Evolutionary conservation across 106 monocot genomes (phyloP), one percentile per base, ranked within the genome.

Genomic region (Platanthera guangdongensis): DNA sequence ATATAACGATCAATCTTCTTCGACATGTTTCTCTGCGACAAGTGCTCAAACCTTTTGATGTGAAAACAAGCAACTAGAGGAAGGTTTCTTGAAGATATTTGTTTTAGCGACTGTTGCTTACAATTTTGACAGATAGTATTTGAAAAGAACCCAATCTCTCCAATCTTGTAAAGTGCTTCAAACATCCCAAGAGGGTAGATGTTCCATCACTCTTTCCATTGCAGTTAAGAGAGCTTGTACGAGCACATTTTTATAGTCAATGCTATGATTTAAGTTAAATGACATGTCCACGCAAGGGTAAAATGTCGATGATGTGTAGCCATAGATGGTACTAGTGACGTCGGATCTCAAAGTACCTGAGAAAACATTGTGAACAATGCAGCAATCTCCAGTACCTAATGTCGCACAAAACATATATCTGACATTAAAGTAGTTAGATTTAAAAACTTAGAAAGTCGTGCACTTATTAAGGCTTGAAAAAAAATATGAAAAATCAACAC

Each of bases 271-370:
- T 57, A 97, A 74, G 82, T 97, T 86, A 77, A 97, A 65, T 7
- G 96, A 97, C 65, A 94, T 87, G 80, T 97, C 93, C 28, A 93
- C 80, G 72, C 96, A 93, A 30, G 96, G 96, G 68, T 97, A 91
- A 68, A 86, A 91, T 73, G 93, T 93, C 14, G 96, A 93, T 46
- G 96, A 97, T 51, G 96, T 94, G 85, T 87, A 93, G 11, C 96
- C 96, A 80, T 93, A 97, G 13, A 79, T 74, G n/a, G 89, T 89
- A 80, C 96, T 93, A 30, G 85, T 97, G 9, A 97, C 93, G 80
- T 97, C 93, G 39, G 96, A 97, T 81, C 96, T 93, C 77, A 97
- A 81, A 54, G 81, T 89, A 78, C 93, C 93, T 74, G 96, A 93
- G 78, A 97, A 97, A 18, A 97, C 83, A 57, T 83, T 87, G 62